Percentiles rank a stretch among this genome's conserved stretches.
These are phyloP conservation scores for Aspergillus pseudoterreus DNA, from an alignment of 2,329 filamentous ascomycete genomes.

Conservation along the genomic window DNA sequence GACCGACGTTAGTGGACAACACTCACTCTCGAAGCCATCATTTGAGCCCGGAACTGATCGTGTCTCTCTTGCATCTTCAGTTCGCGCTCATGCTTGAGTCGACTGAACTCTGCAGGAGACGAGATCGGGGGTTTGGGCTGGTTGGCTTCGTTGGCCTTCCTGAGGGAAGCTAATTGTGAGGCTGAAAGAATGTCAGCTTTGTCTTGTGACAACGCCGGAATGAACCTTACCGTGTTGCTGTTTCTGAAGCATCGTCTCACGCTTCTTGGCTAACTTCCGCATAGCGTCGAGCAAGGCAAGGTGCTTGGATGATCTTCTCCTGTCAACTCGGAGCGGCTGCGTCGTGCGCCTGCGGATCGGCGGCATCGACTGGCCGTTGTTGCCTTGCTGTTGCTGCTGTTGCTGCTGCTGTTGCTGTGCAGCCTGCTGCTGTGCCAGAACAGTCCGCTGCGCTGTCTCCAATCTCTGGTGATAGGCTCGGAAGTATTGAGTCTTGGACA, in stretches of 20 bases:
- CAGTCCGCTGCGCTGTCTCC: constrained; percentile 59
- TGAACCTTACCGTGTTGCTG: constrained; percentile 65
- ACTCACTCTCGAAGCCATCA: constrained; percentile 55
- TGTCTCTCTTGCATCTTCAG: constrained; percentile 58
- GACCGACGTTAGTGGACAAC: not conserved
- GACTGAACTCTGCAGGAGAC: constrained; percentile 87
- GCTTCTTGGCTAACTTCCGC: constrained; percentile 91
- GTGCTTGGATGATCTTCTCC: constrained; percentile 80
- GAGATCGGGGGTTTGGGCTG: constrained; percentile 58
- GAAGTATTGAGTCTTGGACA: constrained; percentile 95
- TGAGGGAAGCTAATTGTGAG: constrained; percentile 69
- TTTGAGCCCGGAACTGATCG: constrained; percentile 57
- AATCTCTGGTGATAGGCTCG: constrained; percentile 65
- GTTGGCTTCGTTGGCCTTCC: constrained; percentile 72
- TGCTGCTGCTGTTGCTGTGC: constrained; percentile 46
- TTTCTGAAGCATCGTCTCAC: constrained; percentile 80
- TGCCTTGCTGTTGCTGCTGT: constrained; percentile 42
- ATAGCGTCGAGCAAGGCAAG: constrained; percentile 88
- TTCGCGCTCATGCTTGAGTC: constrained; percentile 83
- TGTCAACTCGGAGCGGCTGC: constrained; percentile 76
- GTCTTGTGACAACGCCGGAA: not conserved
- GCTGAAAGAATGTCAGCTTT: constrained; percentile 33
- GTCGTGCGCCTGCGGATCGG: constrained; percentile 66
- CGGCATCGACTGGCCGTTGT: constrained; percentile 51
- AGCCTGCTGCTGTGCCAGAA: constrained; percentile 56